Percentiles rank a stretch among this genome's conserved stretches.
These are phyloP conservation scores for Asterophora parasitica DNA, from an alignment of 768 basidiomycete species.

Conservation along the genomic window DNA sequence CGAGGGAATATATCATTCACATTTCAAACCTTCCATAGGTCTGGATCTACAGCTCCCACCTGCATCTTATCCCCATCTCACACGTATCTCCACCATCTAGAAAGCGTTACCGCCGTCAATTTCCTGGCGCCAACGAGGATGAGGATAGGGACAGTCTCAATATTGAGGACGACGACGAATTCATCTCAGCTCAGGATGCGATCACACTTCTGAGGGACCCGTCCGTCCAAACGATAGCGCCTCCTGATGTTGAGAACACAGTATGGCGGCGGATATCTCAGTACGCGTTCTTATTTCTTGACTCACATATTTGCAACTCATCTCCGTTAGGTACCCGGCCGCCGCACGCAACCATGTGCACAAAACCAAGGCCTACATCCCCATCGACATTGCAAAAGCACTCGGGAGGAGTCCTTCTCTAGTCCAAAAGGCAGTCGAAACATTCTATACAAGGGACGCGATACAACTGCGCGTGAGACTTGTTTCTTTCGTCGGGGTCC, in stretches of 20 bases:
- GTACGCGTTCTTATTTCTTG: slow-evolving; percentile 30
- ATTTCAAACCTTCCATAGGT: slow-evolving; percentile 50
- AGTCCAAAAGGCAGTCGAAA: slow-evolving; percentile 82
- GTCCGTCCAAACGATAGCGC: slow-evolving; percentile 52
- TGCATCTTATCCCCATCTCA: slow-evolving; percentile 84
- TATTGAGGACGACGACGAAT: slow-evolving; percentile 38
- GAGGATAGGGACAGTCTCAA: slow-evolving; percentile 40
- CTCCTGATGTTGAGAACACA: slow-evolving; percentile 51
- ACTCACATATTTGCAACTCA: slow-evolving; percentile 1
- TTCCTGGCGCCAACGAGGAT: slow-evolving; percentile 42
- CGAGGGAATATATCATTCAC: slow-evolving; percentile 29
- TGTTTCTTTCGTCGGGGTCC: background rate
- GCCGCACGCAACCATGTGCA: slow-evolving; percentile 68
- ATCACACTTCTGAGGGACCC: slow-evolving; percentile 55
- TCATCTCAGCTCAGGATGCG: slow-evolving; percentile 58
- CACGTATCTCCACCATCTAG: slow-evolving; percentile 65
- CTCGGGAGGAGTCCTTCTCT: slow-evolving; percentile 60
- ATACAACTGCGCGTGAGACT: slow-evolving; percentile 75
- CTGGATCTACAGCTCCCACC: slow-evolving; percentile 79
- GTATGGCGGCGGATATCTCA: slow-evolving; percentile 70
- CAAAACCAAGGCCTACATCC: slow-evolving; percentile 71
- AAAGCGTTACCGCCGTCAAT: slow-evolving; percentile 42
- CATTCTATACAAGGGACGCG: slow-evolving; percentile 95
- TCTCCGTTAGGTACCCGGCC: slow-evolving; percentile 59
- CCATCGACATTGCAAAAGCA: slow-evolving; percentile 72